Evolutionary conservation across 2,329 filamentous ascomycete species (phyloP), one percentile per base, ranked within the genome.

Genomic region (Colletotrichum lupini): DNA sequence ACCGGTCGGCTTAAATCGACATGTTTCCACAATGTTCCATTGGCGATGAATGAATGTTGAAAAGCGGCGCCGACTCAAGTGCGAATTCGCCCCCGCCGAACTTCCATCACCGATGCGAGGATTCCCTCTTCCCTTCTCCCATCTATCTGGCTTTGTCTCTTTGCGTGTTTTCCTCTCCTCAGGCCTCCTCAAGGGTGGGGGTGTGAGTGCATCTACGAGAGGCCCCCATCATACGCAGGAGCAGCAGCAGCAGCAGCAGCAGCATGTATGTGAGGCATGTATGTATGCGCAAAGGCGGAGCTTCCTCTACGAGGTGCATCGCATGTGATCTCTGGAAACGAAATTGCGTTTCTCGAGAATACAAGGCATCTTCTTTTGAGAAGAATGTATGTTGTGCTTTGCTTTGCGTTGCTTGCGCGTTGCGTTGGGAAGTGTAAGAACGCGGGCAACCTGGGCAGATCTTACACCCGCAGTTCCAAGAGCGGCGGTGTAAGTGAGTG

Each of bases 11-110:
- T 75, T 67, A 75, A 75, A 76, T 74, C 57, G 53, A 73, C 60
- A 58, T 37, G 71, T 75, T 78, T 77, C 76, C 68, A 61, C 24
- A 76, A 73, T 76, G 76, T 78, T 75, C 76, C 67, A 84, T 84
- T 84, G 82, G 83, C 69, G 72, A 65, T 72, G 78, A 82, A 77
- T 79, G 67, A 82, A 77, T 79, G 67, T 30, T 32, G 76, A 75
- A 80, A 77, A 77, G 67, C 68, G 72, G 68, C 57, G 68, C 67
- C 57, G 57, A 62, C 57, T 24, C 69, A 30, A 49, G 16, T 72
- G 67, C 68, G 35, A 71, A 71, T 74, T 66, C 49, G 56, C 32
- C 37, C 59, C 55, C 62, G 35, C 69, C 68, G 32, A 49, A 56
- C 56, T 61, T 70, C 60, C 49, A 42, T 65, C 59, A 64, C 35